These are phyloP conservation scores for Suhomyces pyralidae DNA, from an alignment of 805 yeast species.

Conservation along the genomic window DNA sequence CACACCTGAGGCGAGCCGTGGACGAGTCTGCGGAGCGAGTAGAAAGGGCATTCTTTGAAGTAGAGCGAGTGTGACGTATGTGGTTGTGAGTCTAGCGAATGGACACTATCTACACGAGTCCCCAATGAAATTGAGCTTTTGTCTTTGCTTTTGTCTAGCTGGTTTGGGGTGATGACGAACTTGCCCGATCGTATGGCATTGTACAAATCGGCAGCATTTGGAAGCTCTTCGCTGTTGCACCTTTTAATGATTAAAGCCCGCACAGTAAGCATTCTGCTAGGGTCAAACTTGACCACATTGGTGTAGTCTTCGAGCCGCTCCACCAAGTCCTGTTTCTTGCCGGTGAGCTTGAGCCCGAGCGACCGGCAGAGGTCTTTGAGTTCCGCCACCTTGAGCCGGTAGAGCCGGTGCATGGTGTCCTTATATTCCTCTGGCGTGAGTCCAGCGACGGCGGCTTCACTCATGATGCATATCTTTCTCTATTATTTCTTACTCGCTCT, in stretches of 20 bases:
- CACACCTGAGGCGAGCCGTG: conserved; percentile 48
- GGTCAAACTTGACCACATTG: conserved; percentile 35
- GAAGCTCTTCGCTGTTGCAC: conserved; percentile 32
- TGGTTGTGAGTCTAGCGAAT: conserved; percentile 7
- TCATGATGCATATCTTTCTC: background rate
- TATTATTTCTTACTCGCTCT: too few species aligned
- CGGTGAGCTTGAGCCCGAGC: conserved; percentile 48
- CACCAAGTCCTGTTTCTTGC: conserved; percentile 60
- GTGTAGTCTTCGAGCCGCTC: conserved; percentile 51
- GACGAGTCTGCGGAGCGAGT: conserved; percentile 44
- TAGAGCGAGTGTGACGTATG: conserved; percentile 40
- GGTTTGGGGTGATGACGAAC: conserved; percentile 5
- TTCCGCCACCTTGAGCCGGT: conserved; percentile 46
- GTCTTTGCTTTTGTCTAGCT: background rate
- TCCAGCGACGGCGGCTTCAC: conserved; percentile 1
- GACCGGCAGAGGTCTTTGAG: conserved; percentile 53
- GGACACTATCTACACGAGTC: background rate
- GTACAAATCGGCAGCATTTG: conserved; percentile 31
- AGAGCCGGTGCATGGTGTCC: conserved; percentile 28
- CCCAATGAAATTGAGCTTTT: background rate
- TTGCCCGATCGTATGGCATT: conserved; percentile 28
- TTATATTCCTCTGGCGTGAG: conserved; percentile 13
- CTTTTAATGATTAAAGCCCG: conserved; percentile 42
- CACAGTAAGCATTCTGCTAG: conserved; percentile 44
- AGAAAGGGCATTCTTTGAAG: conserved; percentile 59